Percentiles rank a stretch among this genome's conserved stretches.
Conservation (phyloP, 2,329 filamentous ascomycete genomes). For the Nemania sp. region DNA sequence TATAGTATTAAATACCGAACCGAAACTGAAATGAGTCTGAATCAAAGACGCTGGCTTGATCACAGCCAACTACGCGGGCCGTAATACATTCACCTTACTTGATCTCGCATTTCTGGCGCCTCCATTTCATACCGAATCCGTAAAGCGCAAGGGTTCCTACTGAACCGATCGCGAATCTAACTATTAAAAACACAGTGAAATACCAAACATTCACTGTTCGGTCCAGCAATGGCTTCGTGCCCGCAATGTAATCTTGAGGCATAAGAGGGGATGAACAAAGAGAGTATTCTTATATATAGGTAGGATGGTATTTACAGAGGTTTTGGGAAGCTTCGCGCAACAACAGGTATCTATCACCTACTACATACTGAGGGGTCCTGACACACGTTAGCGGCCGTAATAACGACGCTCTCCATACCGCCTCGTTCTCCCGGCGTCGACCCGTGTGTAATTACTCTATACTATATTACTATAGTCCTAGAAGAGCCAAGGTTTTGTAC, state of each 20-base stretch:
- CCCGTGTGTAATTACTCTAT: conserved; percentile 42
- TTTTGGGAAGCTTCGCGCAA: too few relatives aligned
- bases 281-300: too few relatives aligned
- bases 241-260: too few relatives aligned
- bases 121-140: conserved; percentile 24
- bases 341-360: too few relatives aligned
- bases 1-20: too few relatives aligned
- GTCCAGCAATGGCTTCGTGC: conserved; percentile 16
- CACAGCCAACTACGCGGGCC: too few relatives aligned
- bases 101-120: conserved; percentile 1
- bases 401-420: conserved; percentile 28
- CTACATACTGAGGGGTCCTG: too few relatives aligned
- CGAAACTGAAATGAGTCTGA: too few relatives aligned
- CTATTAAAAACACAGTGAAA: conserved; percentile 14
- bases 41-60: too few relatives aligned
- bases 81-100: too few relatives aligned
- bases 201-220: conserved; percentile 21
- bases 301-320: too few relatives aligned
- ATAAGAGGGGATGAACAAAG: too few relatives aligned
- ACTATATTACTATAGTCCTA: conserved; percentile 33
- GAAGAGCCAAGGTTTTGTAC: conserved; percentile 38
- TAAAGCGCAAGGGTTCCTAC: background rate
- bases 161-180: conserved; percentile 17
- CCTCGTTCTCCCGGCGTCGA: conserved; percentile 41
- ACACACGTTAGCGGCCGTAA: conserved; percentile 23